A percentile compares a stretch with the other conserved stretches of the same genome.
These are phyloP conservation scores for Fonsecaea monophora DNA, from an alignment of 2,329 filamentous ascomycete genomes.

Conservation along the genomic window DNA sequence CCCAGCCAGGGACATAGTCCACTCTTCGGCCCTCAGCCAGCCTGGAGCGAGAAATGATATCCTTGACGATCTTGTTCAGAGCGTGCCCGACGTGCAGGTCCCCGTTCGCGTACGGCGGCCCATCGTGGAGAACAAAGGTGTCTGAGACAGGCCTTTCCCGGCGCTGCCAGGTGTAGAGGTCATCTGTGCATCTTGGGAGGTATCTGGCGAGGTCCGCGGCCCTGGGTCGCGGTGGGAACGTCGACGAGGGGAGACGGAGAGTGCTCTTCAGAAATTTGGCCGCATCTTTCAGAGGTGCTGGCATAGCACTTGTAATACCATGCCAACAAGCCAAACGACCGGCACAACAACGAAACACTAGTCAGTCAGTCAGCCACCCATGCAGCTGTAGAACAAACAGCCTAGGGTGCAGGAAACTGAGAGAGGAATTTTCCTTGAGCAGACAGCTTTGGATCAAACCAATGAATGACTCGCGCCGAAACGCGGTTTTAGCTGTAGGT, in stretches of 20 bases:
- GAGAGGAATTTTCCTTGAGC: neutral
- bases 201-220: constrained; percentile 60
- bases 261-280: constrained; percentile 74
- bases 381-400: neutral
- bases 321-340: neutral
- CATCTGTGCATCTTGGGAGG: constrained; percentile 79
- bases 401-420: neutral
- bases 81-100: constrained; percentile 90
- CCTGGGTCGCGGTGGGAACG: constrained; percentile 64
- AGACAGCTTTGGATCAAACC: neutral
- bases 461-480: neutral
- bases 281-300: constrained; percentile 41
- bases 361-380: neutral
- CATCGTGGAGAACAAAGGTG: constrained; percentile 87
- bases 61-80: constrained; percentile 95
- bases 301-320: constrained; percentile 36
- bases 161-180: constrained; percentile 88
- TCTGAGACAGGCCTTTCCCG: constrained; percentile 55
- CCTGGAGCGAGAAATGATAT: constrained; percentile 84
- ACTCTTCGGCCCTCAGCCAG: constrained; percentile 78
- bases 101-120: constrained; percentile 95
- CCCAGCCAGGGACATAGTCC: constrained; percentile 90
- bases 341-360: neutral
- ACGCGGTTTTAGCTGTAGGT: neutral
- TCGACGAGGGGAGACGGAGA: constrained; percentile 75